These are phyloP conservation scores for Solanum chilense DNA, from an alignment of 257 asterid genomes.

Conservation along the genomic window DNA sequence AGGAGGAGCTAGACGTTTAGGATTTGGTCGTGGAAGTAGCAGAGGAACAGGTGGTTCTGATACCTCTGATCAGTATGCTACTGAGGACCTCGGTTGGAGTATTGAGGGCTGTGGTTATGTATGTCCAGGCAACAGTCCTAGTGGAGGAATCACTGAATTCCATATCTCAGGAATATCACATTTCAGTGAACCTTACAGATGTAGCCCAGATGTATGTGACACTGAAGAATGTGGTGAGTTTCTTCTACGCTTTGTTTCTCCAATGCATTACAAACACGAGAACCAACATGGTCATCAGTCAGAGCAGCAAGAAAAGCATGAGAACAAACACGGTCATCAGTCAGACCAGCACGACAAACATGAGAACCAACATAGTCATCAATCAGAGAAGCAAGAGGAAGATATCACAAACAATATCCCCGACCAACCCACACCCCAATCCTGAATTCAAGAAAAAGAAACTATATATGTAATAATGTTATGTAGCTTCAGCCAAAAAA, in stretches of 20 bases:
- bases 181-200: neutral
- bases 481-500: neutral
- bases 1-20: neutral
- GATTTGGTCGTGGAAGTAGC: neutral
- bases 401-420: neutral
- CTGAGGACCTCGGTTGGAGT: neutral
- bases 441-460: neutral
- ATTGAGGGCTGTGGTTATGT: neutral
- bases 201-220: neutral
- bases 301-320: neutral
- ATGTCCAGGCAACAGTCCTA: neutral
- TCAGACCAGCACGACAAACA: neutral
- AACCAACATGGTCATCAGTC: neutral
- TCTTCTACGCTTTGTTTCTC: neutral
- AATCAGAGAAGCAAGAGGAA: neutral
- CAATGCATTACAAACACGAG: neutral
- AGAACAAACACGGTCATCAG: neutral
- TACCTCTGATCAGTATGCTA: neutral
- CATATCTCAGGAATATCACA: neutral
- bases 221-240: neutral
- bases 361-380: neutral
- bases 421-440: neutral
- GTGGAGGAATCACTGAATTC: neutral
- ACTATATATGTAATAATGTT: neutral
- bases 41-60: neutral